These are phyloP conservation scores for Trichophaea hybrida DNA, from an alignment of 2,329 filamentous ascomycete species.

Conservation along the genomic window DNA sequence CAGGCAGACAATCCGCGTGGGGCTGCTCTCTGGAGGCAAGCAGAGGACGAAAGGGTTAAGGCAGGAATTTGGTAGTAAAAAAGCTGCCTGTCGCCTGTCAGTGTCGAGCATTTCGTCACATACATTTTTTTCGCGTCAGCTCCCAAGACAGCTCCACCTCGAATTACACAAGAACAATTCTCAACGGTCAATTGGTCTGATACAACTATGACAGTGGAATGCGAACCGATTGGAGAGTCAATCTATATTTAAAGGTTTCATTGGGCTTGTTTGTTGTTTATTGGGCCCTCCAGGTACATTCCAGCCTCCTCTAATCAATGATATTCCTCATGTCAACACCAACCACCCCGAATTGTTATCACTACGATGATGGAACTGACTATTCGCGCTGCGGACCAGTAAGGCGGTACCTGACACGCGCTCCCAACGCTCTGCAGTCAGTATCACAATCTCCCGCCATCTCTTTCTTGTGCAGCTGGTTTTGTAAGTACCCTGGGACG, in stretches of 20 bases:
- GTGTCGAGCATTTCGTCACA: background rate
- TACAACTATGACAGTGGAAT: background rate
- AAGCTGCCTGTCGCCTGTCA: background rate
- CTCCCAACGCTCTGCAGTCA: background rate
- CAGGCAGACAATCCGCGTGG: background rate
- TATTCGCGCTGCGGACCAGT: background rate
- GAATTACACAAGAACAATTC: background rate
- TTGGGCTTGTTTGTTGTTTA: background rate
- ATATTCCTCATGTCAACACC: background rate
- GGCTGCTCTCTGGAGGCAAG: background rate
- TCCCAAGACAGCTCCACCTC: background rate
- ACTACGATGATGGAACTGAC: background rate
- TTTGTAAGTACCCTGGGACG: background rate
- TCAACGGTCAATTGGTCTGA: background rate
- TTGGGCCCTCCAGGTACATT: background rate
- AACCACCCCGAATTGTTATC: background rate
- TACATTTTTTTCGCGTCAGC: background rate
- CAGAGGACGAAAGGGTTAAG: background rate
- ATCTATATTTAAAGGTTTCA: background rate
- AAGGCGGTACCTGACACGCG: background rate
- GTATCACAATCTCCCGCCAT: slow-evolving; percentile 20
- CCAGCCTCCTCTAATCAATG: background rate
- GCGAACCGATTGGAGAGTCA: background rate
- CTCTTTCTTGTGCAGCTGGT: slow-evolving; percentile 8
- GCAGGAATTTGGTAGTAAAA: background rate